Conservation (phyloP, 257 asterid genomes). For the Cinchona pubescens region DNA sequence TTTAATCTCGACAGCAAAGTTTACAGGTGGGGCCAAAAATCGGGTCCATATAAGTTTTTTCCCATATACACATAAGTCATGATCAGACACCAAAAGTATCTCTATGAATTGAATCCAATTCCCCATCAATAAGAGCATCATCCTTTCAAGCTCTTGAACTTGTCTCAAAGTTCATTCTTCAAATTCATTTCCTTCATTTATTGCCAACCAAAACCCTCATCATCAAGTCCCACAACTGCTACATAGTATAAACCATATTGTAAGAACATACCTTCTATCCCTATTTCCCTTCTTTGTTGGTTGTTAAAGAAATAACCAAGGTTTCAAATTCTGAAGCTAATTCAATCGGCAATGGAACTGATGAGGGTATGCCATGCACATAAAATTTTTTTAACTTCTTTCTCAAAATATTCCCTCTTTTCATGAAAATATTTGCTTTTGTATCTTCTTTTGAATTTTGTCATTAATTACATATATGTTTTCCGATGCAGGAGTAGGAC, state of each 20-base stretch:
- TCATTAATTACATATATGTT: neutral
- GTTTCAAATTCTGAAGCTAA: conserved; percentile 1
- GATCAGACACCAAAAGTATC: neutral
- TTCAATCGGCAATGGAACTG: neutral
- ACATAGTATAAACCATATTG: neutral
- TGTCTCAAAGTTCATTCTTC: neutral
- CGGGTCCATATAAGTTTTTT: no score
- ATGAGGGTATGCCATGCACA: neutral
- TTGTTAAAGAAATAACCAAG: neutral
- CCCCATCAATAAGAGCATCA: neutral
- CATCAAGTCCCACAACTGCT: neutral
- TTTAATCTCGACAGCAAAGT: no score
- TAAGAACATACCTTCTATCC: no score
- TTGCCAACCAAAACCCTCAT: neutral
- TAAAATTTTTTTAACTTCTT: neutral
- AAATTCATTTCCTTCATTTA: neutral
- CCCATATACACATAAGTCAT: neutral
- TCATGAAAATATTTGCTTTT: neutral
- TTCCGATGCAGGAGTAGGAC: neutral
- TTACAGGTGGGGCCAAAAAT: no score
- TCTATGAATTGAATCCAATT: neutral
- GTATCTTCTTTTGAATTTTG: neutral
- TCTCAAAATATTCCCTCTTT: neutral
- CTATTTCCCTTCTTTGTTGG: neutral
- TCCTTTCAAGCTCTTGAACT: neutral